Conservation (phyloP, 2,329 filamentous ascomycete species). For the Arthrobotrys pseudoclavata region DNA sequence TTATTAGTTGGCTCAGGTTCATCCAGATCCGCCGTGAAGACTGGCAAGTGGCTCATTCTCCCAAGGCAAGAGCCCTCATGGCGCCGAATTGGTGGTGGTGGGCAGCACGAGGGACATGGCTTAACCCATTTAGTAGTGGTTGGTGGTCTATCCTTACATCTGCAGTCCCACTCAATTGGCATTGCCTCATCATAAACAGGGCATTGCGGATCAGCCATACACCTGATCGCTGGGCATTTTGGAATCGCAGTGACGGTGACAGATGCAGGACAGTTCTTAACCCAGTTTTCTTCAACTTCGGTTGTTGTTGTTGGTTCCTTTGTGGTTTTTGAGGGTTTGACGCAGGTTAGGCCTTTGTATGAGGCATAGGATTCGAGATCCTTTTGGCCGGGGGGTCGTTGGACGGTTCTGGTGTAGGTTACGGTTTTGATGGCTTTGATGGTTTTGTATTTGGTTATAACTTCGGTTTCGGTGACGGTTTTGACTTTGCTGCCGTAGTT, state of each 20-base stretch:
- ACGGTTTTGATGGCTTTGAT: background rate
- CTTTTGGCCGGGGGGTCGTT: background rate
- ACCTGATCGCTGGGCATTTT: slow-evolving; percentile 7
- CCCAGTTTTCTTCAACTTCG: background rate
- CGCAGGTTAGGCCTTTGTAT: slow-evolving; percentile 5
- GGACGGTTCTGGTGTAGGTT: background rate
- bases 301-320: background rate
- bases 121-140: background rate
- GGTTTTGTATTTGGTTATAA: background rate
- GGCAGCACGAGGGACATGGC: slow-evolving; percentile 7
- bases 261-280: slow-evolving; percentile 15
- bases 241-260: slow-evolving; percentile 6
- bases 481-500: slow-evolving; percentile 5
- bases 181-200: background rate
- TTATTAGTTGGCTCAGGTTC: background rate
- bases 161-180: slow-evolving; percentile 8
- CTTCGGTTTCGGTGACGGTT: background rate
- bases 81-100: background rate
- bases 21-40: background rate
- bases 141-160: slow-evolving; percentile 22
- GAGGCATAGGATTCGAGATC: slow-evolving; percentile 6
- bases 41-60: slow-evolving; percentile 7
- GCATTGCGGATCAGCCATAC: background rate
- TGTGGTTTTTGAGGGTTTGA: background rate
- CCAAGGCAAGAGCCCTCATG: background rate